Evolutionary conservation across 2,329 filamentous ascomycete species (phyloP), one percentile per base, ranked within the genome.

Genomic region (Waltergamsia citrina): DNA sequence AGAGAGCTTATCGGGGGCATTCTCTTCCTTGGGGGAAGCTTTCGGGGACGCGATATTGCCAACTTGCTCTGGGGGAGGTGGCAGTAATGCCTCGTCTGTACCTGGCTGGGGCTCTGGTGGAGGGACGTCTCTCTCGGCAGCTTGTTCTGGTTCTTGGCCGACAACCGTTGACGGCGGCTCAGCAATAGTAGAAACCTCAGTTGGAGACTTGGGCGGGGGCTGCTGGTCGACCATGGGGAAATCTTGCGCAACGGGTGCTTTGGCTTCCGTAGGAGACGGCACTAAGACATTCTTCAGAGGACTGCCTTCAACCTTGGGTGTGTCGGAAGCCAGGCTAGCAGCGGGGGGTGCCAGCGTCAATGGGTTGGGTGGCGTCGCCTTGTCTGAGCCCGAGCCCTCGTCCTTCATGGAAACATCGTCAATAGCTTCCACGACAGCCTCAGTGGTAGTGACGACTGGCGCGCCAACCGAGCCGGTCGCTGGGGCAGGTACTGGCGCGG

Each of bases 271-370:
- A 1, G 68, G 65, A 8, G 68, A 69, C 8, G 56, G 59, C 12
- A 68, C 38, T 19, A 67, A 52, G 23, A 71, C 65, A 32, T 71
- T 67, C 51, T 71, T 71, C 15, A 73, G 49, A 1, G 69, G 69
- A 34, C 69, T 74, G 3, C 68, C 69, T 41, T 70, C 68, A 4
- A 59, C 43, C 40, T 46, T 57, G 2, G 57, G 54, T 4, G 58
- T 52, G 23, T 44, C 40, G 30, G 46, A 39, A 3, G 48, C 41
- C 18, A 52, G 41, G 14, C 41, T 41, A 7, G 45, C 42, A 29
- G 51, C 23, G 32, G 57, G 40, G 23, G 59, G 50, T 24, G 52
- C 46, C 21, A 57, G 44, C n/a, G 38, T 49, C 35, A 52, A 38
- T 6, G 55, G 49, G 39, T 49, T 57, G 34, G 48, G 36, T 18